Base-by-base conservation (phyloP, 768 basidiomycete genomes). In the Kockovaella imperatae region DNA sequence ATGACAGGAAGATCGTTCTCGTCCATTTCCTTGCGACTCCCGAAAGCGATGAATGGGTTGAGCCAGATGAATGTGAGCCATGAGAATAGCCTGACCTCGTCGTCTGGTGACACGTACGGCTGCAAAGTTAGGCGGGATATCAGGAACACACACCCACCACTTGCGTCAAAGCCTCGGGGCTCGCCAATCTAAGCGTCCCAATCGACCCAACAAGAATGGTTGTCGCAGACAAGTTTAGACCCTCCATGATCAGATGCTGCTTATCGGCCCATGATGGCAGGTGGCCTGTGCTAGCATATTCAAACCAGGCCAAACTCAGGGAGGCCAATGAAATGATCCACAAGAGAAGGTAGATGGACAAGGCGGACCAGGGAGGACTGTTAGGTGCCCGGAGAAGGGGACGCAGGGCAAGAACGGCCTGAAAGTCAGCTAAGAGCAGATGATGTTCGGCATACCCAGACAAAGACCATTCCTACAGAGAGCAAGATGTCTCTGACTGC, bases 51-150 rank as follows among this genome's bases (percentile, higher is more conserved):
- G 38, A 68, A 60, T 10, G 54, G 34, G 47, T 60, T 59, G 25
- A 70, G 57, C 68, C 68, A 70, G 29, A 54, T 47, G 50, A 70
- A 70, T 3, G 64, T 55, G 29, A 70, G 35, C 68, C 68, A 70
- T 10, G 59, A 53, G 34, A 45, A 53, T 13, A 66, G 47, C 4
- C 64, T 66, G 18, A 65, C 61, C 1, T 49, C 38, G 44, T 70
- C 68, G 42, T 70, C 68, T 14, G 51, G 49, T 2, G 62, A 52
- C 0, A 56, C 49, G 44, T 41, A 25, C 8, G 62, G 52, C 57
- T 62, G 32, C n/a, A 28, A 31, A 15, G 18, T 44, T 15, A 39
- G 26, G 38, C 29, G 31, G 5, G 5, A 28, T 21, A 6, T 17
- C 17, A 14, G 34, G 3, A 26, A 1, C 17, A 38, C 26, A 17